Evolutionary conservation across 768 basidiomycete species (phyloP).

Genomic region (Phallus indusiatus): DNA sequence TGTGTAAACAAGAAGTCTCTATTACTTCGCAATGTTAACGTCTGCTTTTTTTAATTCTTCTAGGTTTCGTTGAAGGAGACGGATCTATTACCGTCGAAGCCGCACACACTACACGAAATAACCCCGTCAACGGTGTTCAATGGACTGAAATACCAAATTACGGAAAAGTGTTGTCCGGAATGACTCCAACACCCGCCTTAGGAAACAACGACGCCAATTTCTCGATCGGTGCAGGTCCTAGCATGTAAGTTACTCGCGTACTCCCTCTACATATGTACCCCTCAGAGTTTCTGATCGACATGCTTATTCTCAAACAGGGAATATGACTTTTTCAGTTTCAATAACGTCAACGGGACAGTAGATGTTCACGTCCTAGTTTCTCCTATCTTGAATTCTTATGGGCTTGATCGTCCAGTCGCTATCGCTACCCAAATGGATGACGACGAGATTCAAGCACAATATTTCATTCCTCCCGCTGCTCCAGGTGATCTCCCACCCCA

Average conservation of each 20-base stretch:
- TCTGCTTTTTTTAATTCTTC: not conserved
- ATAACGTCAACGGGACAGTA: slow-evolving; percentile 37
- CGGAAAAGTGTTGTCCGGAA: slow-evolving; percentile 48
- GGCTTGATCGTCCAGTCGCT: slow-evolving; percentile 37
- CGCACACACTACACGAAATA: slow-evolving; percentile 42
- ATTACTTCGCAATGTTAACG: not conserved
- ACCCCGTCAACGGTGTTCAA: slow-evolving; percentile 37
- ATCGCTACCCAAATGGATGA: slow-evolving; percentile 45
- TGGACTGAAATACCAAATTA: slow-evolving; percentile 55
- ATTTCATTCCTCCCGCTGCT: slow-evolving; percentile 37
- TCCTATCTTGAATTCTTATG: slow-evolving; percentile 45
- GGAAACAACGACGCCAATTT: slow-evolving; percentile 44
- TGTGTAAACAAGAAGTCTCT: slow-evolving; percentile 14
- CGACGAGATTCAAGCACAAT: slow-evolving; percentile 28
- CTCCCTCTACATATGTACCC: too few relatives aligned
- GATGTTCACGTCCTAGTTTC: slow-evolving; percentile 40
- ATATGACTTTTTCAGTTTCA: slow-evolving; percentile 60
- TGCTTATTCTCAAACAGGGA: slow-evolving; percentile 27
- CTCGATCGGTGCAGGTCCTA: slow-evolving; percentile 52
- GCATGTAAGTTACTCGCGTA: slow-evolving; percentile 30
- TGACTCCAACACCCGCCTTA: slow-evolving; percentile 49
- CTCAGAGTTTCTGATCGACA: not conserved
- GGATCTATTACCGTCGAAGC: slow-evolving; percentile 62
- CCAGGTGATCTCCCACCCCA: slow-evolving; percentile 36
- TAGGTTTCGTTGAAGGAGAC: slow-evolving; percentile 53